These are phyloP conservation scores for Lycium barbarum DNA, from an alignment of 257 asterid species.

Conservation along the genomic window DNA sequence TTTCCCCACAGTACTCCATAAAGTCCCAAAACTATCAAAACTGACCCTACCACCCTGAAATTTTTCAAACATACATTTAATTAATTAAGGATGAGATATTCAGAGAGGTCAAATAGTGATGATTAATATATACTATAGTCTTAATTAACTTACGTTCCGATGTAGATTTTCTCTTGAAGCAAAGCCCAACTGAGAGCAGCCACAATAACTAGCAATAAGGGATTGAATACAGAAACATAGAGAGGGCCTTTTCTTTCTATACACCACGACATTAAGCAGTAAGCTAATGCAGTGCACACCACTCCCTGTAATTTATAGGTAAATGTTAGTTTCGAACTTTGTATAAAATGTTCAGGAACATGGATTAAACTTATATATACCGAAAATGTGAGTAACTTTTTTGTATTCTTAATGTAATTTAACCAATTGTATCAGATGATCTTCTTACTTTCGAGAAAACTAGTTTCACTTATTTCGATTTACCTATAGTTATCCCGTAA, in stretches of 20 bases:
- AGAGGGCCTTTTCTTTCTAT: conserved; percentile 80
- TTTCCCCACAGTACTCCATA: conserved; percentile 89
- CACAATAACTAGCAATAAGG: conserved; percentile 78
- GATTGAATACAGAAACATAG: conserved; percentile 86
- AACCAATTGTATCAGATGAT: not conserved
- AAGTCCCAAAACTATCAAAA: conserved; percentile 69
- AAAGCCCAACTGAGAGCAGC: conserved; percentile 89
- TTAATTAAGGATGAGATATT: not conserved
- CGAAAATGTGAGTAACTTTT: not conserved
- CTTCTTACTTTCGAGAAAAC: not conserved
- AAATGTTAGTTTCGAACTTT: too few species aligned
- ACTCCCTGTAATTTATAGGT: conserved; percentile 55
- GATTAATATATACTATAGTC: not conserved
- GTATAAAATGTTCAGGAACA: too few species aligned
- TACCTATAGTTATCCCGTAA: not conserved
- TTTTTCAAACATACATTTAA: not conserved
- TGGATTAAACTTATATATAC: not conserved
- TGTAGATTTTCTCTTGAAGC: conserved; percentile 67
- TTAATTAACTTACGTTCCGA: conserved; percentile 65
- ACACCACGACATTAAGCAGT: conserved; percentile 79
- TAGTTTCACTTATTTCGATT: not conserved
- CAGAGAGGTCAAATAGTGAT: not conserved
- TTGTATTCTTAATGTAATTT: not conserved
- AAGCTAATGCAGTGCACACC: conserved; percentile 80
- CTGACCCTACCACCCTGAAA: conserved; percentile 69